Evolutionary conservation across 352 stramenopile species (phyloP), one percentile per base, ranked within the genome.

Genomic region (Globisporangium cylindrosporum): DNA sequence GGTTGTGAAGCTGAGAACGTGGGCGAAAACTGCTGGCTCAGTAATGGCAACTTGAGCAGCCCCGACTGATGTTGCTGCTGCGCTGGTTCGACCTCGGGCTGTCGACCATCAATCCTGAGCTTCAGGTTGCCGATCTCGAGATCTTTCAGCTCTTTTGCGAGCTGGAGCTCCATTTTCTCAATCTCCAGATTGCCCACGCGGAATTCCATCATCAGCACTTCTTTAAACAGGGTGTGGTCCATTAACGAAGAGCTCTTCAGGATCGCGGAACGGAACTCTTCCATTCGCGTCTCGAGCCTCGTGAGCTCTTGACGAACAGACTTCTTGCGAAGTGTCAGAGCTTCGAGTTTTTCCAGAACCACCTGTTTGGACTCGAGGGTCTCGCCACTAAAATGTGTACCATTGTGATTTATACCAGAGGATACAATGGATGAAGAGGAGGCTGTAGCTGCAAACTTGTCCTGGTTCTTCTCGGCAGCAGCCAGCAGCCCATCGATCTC

Each of bases 101-200:
- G 27, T 10, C 15, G 10, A 22, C 12, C 7, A 24, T 4, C 15
- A 59, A 32, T 55, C 34, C n/a, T 24, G 4, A 60, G 36, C 24
- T 51, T 60, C 3, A 59, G 4, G 12, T 15, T 55, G 27, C 22
- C 34, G 51, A 62, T 55, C 22, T 74, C 48, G 51, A 67, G 72
- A 67, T 79, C 73, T 10, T 63, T 69, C 1, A 80, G 29, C 60
- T 78, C 54, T 24, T 71, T 46, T n/a, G 73, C 58, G 72, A 53
- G n/a, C 70, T 96, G 75, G 20, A 96, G 77, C 68, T 97, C 82
- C 82, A 96, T 93, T 59, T 98, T 98, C 62, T 98, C 91, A 24
- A 96, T 77, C 69, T 98, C 89, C 14, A 98, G 76, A 51, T 97
- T 81, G 6, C 91, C 92, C 55, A 97, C 88, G 48, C 91, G 91